Evolutionary conservation across 345 rosid genomes (phyloP), one percentile per base, ranked within the genome.

Genomic region (Populus deltoides): DNA sequence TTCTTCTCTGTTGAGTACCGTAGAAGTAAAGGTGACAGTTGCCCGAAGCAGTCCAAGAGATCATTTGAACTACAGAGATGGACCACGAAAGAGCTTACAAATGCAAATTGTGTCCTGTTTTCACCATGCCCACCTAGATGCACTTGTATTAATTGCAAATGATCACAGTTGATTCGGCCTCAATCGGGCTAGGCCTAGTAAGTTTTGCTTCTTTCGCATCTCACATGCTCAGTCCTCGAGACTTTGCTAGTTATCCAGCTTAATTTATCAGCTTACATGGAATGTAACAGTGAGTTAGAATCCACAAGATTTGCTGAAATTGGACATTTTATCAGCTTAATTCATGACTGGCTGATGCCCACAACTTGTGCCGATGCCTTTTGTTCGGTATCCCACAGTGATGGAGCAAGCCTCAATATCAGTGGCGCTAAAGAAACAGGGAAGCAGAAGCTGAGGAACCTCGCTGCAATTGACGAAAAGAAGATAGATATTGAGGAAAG

Each of bases 181-280:
- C 90, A 75, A 78, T 78, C 62, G 92, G 89, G 82, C 87, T 94
- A 29, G 91, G 92, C 83, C 78, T 89, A 90, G 98, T 94, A 85
- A 85, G 81, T 62, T 72, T 63, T 9, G 3, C 24, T 45, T 71
- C 20, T 51, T 51, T 51, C 43, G 57, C 57, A 16, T 0, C 57
- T 51, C n/a, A 18, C 8, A 51, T 1, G 57, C 18, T 51, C 57
- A 2, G 7, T 51, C n/a, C 22, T 18, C 57, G 5, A 5, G 17
- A 17, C 22, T 16, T 49, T 22, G 22, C 6, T 17, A 51, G 8
- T 17, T 51, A 51, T 51, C 57, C 17, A 5, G 57, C 20, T 17
- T 51, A 17, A 51, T 51, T 17, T 17, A 51, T 51, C 55, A 5
- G 57, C 22, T 1, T 51, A 18, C 57, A 51, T 22, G 18, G 57